Base-by-base conservation (phyloP, 352 stramenopile genomes). In the Pythium vanterpoolii region DNA sequence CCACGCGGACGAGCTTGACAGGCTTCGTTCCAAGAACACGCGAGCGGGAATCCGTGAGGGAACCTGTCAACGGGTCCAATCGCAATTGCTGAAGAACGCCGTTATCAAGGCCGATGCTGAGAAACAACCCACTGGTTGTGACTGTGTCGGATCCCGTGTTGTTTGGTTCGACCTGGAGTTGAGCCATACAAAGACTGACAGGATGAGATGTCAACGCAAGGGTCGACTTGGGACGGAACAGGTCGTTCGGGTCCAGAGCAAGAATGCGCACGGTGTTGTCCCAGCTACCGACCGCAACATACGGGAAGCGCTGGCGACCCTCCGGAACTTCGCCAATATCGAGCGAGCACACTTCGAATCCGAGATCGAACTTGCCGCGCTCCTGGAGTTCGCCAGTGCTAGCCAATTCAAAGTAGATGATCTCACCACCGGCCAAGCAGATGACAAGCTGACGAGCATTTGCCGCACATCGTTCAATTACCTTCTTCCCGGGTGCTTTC, bases 331-430 rank as follows among this genome's bases (percentile, higher is more conserved):
- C 81, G 26, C 96, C 96, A 24, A 99, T 84, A 61, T 99, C 96
- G n/a, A 99, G 72, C 46, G 94, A 99, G 55, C 85, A 97, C 5
- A 99, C 96, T 77, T 99, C 97, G 43, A 97, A 96, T 30, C 95
- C 94, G 18, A 99, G 78, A 62, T 99, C 96, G 27, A 95, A 83
- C 39, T 95, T 98, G 2, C 88, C 90, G 21, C 90, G 87, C 62
- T 99, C 96, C n/a, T 77, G 87, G 16, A 99, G 72, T 50, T 98
- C 93, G n/a, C 94, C 92, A 1, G 80, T 79, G 23, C 83, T 71
- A 54, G 98, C 93, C 55, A 99, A 76, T 69, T 99, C 96, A 74
- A 99, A 99, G 80, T 99, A 99, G 63, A 98, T 97, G 60, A 98
- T 87, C 55, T 98, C 76, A 19, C 97, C 96, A 52, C 96, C 96